Percentiles rank a stretch among this genome's conserved stretches.
Conservation (phyloP, 2,329 filamentous ascomycete genomes). For the Sclerotinia glacialis region DNA sequence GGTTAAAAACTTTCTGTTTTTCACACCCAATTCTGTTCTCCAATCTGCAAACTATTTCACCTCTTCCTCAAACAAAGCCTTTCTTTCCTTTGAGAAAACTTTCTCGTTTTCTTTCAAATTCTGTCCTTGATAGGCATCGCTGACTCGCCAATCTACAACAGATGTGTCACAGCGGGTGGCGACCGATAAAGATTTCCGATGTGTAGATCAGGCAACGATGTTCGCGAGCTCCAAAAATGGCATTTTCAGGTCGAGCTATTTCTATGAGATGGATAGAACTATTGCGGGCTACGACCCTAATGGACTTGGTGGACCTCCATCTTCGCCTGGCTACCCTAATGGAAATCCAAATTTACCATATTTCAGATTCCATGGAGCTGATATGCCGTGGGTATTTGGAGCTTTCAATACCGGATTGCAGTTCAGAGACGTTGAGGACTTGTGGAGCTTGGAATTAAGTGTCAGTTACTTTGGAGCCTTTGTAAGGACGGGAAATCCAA, state of each 20-base stretch:
- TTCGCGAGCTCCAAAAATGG: conserved; percentile 44
- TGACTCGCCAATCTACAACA: too few relatives aligned
- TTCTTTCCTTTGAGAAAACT: too few relatives aligned
- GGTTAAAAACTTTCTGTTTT: too few relatives aligned
- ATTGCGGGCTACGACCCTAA: conserved; percentile 51
- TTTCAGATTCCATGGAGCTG: conserved; percentile 52
- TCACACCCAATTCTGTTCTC: too few relatives aligned
- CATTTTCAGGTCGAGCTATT: conserved; percentile 49
- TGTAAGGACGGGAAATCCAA: conserved; percentile 47
- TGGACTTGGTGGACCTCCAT: conserved; percentile 46
- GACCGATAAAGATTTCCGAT: conserved; percentile 54
- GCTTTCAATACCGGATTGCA: conserved; percentile 38
- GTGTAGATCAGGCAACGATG: conserved; percentile 54
- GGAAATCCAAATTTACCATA: conserved; percentile 52
- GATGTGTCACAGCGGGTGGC: conserved; percentile 51
- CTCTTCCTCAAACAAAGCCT: too few relatives aligned
- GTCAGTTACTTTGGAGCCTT: conserved; percentile 50
- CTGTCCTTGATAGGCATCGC: too few relatives aligned
- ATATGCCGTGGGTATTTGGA: conserved; percentile 48
- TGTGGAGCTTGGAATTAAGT: conserved; percentile 47
- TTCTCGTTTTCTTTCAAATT: too few relatives aligned
- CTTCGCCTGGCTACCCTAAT: conserved; percentile 43
- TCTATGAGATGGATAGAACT: conserved; percentile 52
- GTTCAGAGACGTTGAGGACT: conserved; percentile 46
- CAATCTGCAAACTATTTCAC: too few relatives aligned